phyloP scores from a whole-genome alignment of 495 filamentous ascomycete species.

The Penicillium taxi region DNA sequence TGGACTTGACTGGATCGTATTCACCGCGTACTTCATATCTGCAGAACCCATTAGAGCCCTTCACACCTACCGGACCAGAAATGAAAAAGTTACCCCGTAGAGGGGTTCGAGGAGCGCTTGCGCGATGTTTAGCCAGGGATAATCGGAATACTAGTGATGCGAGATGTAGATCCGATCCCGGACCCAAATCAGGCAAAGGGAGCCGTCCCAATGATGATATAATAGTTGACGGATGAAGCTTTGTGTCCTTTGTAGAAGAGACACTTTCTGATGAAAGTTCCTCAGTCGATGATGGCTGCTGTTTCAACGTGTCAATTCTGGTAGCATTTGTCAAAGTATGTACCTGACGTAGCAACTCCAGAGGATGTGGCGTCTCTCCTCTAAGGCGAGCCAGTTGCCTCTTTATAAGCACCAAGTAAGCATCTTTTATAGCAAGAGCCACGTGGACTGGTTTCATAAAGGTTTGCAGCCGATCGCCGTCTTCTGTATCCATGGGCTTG shows the following conservation, averaged over 20 bases:
- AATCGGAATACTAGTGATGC: constrained; percentile 47
- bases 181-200: constrained; percentile 31
- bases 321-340: constrained; percentile 10
- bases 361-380: constrained; percentile 9
- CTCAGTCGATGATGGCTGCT: constrained; percentile 13
- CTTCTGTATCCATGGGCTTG: constrained; percentile 30
- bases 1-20: constrained; percentile 48
- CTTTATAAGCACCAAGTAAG: constrained; percentile 24
- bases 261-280: constrained; percentile 11
- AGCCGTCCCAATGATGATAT: constrained; percentile 31
- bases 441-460: constrained; percentile 30
- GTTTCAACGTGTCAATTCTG: constrained; percentile 18
- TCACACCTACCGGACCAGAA: constrained; percentile 57
- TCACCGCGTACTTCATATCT: constrained; percentile 51
- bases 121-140: constrained; percentile 36
- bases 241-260: constrained; percentile 7
- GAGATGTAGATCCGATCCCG: constrained; percentile 30
- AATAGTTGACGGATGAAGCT: constrained; percentile 26
- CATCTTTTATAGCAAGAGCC: constrained; percentile 31
- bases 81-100: constrained; percentile 59
- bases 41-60: constrained; percentile 47
- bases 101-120: constrained; percentile 27
- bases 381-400: constrained; percentile 26
- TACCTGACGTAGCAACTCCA: constrained; percentile 9
- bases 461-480: constrained; percentile 26